Percentiles rank a stretch among this genome's conserved stretches.
These are phyloP conservation scores for Solanum sejunctum DNA, from an alignment of 257 asterid genomes.

Conservation along the genomic window DNA sequence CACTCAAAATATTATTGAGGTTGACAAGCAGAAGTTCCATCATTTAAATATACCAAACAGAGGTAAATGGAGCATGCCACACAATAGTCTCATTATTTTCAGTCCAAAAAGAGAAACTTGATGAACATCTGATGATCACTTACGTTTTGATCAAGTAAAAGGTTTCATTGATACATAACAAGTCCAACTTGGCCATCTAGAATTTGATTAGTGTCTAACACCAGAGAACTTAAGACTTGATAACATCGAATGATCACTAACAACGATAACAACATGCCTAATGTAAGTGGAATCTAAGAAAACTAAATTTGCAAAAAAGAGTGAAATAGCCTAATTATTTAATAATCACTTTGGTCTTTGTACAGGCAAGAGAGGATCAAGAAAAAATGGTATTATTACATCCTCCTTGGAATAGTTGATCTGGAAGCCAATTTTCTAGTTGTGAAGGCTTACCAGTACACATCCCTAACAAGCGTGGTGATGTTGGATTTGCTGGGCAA, in stretches of 20 bases:
- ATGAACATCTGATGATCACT: neutral
- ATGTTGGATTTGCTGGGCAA: too few relatives aligned
- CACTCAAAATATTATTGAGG: neutral
- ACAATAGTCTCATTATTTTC: neutral
- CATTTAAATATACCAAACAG: neutral
- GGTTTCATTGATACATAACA: neutral
- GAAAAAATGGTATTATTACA: slow-evolving; percentile 68
- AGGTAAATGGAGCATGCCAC: neutral
- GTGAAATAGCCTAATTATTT: too few relatives aligned
- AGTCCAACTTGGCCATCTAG: neutral
- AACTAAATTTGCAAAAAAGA: too few relatives aligned
- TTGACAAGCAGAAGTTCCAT: neutral
- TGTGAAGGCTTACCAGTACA: too few relatives aligned
- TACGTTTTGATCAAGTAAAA: neutral
- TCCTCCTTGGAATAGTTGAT: slow-evolving; percentile 72
- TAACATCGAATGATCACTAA: too few relatives aligned
- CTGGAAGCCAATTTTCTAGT: slow-evolving; percentile 85
- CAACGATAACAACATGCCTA: too few relatives aligned
- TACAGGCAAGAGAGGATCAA: too few relatives aligned
- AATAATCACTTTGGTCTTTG: too few relatives aligned
- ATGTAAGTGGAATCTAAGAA: too few relatives aligned
- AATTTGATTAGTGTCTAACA: too few relatives aligned
- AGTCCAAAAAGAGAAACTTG: neutral
- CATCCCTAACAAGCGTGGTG: too few relatives aligned
- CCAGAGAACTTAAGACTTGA: too few relatives aligned